Evolutionary conservation across 768 basidiomycete species (phyloP).

Genomic region (Phaeotremella skinneri): DNA sequence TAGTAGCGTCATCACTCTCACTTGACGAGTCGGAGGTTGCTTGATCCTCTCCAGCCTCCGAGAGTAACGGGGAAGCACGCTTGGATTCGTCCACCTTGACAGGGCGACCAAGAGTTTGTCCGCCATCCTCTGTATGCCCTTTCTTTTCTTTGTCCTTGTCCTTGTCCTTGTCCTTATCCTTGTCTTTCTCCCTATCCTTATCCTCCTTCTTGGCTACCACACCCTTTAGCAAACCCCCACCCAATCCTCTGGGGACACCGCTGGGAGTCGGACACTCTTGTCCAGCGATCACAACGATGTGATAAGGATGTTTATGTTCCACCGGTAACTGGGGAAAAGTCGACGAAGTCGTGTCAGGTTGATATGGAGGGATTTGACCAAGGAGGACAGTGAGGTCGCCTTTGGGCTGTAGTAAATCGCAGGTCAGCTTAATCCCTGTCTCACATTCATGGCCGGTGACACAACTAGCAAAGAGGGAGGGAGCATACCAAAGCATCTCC

Average conservation of each 20-base stretch:
- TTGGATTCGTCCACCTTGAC: conserved; percentile 1
- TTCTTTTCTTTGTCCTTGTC: conserved; percentile 20
- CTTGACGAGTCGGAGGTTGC: conserved; percentile 1
- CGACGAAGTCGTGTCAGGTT: conserved; percentile 5
- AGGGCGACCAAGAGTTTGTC: not conserved
- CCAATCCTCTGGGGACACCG: conserved; percentile 49
- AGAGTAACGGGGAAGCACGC: not conserved
- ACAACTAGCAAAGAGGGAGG: not conserved
- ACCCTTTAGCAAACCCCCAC: conserved; percentile 49
- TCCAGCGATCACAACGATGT: conserved; percentile 49
- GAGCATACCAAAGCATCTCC: conserved; percentile 47
- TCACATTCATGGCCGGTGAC: not conserved
- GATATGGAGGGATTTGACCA: conserved; percentile 43
- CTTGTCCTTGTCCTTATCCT: conserved; percentile 25
- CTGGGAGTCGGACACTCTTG: conserved; percentile 50
- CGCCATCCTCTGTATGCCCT: conserved; percentile 13
- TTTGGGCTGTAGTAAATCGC: conserved; percentile 43
- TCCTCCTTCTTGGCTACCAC: conserved; percentile 40
- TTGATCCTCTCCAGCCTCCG: conserved; percentile 1
- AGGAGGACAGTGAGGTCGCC: conserved; percentile 46
- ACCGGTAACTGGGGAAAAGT: conserved; percentile 31
- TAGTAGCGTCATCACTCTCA: conserved; percentile 5
- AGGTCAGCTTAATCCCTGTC: not conserved
- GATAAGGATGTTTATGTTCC: conserved; percentile 47
- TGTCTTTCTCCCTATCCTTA: conserved; percentile 34